phyloP scores from a whole-genome alignment of 176 grass and related monocot genomes.

The Aegilops sharonensis region DNA sequence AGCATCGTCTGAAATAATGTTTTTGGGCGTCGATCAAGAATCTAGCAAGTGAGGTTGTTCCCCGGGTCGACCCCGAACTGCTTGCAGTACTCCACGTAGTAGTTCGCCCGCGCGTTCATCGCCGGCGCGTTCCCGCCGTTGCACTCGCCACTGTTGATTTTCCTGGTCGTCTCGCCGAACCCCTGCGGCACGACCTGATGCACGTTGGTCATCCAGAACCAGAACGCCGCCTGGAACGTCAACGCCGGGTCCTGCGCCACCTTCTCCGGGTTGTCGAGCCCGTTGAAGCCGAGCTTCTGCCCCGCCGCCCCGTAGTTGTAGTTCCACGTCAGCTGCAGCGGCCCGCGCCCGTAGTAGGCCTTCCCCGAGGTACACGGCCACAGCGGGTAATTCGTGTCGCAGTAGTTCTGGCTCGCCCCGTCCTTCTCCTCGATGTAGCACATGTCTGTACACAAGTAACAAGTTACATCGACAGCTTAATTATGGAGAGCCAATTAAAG shows the following conservation, averaged over 20 bases:
- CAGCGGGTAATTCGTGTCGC: slow-evolving; percentile 33
- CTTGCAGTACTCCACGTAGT: slow-evolving; percentile 55
- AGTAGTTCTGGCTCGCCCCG: slow-evolving; percentile 56
- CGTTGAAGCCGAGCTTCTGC: slow-evolving; percentile 68
- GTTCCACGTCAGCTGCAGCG: slow-evolving; percentile 85
- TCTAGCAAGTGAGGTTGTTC: slow-evolving; percentile 47
- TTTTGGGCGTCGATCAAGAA: too few relatives aligned
- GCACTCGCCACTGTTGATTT: slow-evolving; percentile 62
- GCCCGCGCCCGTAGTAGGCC: slow-evolving; percentile 72
- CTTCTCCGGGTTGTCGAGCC: slow-evolving; percentile 52
- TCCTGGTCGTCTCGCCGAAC: slow-evolving; percentile 53
- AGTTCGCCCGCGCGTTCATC: slow-evolving; percentile 33
- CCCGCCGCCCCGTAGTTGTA: slow-evolving; percentile 83
- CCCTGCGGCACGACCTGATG: slow-evolving; percentile 50
- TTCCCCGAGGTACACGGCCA: slow-evolving; percentile 63
- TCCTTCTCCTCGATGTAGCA: slow-evolving; percentile 91
- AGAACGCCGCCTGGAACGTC: slow-evolving; percentile 70
- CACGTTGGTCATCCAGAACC: slow-evolving; percentile 73
- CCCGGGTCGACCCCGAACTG: slow-evolving; percentile 70
- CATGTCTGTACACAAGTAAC: slow-evolving; percentile 40
- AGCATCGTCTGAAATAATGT: too few relatives aligned
- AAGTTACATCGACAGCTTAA: background rate
- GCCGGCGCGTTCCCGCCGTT: slow-evolving; percentile 38
- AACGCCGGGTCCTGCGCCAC: slow-evolving; percentile 54
- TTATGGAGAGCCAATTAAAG: too few relatives aligned